A percentile compares a stretch with the other conserved stretches of the same genome.
Conservation (phyloP, 306 rosid species). For the Ceratonia siliqua region DNA sequence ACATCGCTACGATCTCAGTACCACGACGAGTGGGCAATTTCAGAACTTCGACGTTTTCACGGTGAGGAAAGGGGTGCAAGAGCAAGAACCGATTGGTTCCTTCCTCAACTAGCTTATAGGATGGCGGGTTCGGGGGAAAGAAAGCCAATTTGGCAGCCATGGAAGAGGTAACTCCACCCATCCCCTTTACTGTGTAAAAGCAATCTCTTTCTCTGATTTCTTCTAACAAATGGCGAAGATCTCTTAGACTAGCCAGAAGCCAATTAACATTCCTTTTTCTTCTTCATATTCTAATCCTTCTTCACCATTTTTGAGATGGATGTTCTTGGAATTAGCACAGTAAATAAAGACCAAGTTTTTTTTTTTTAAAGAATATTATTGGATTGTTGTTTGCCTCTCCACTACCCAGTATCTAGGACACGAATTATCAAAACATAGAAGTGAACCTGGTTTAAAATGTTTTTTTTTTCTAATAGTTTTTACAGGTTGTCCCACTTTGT, state of each 20-base stretch:
- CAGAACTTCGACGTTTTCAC: slow-evolving; percentile 79
- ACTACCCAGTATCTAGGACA: background rate
- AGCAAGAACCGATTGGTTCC: slow-evolving; percentile 56
- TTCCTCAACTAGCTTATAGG: slow-evolving; percentile 64
- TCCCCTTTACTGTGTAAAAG: background rate
- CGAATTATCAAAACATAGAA: too few species aligned
- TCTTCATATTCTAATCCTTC: background rate
- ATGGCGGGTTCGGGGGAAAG: slow-evolving; percentile 84
- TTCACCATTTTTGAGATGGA: slow-evolving; percentile 4
- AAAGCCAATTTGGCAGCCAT: slow-evolving; percentile 91
- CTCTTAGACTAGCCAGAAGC: background rate
- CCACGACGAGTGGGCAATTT: slow-evolving; percentile 75
- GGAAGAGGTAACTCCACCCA: slow-evolving; percentile 92
- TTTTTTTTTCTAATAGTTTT: background rate
- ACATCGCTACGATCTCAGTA: slow-evolving; percentile 79
- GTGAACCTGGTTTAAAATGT: too few species aligned
- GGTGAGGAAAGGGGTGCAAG: slow-evolving; percentile 59
- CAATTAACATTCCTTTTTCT: slow-evolving; percentile 31
- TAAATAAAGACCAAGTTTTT: background rate
- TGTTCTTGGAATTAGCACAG: background rate
- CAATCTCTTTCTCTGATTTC: background rate
- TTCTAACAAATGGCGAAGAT: background rate
- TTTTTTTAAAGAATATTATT: background rate
- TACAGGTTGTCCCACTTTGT: slow-evolving; percentile 65
- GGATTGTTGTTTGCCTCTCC: background rate